These are phyloP conservation scores for Aegle marmelos DNA, from an alignment of 345 rosid species.

Conservation along the genomic window DNA sequence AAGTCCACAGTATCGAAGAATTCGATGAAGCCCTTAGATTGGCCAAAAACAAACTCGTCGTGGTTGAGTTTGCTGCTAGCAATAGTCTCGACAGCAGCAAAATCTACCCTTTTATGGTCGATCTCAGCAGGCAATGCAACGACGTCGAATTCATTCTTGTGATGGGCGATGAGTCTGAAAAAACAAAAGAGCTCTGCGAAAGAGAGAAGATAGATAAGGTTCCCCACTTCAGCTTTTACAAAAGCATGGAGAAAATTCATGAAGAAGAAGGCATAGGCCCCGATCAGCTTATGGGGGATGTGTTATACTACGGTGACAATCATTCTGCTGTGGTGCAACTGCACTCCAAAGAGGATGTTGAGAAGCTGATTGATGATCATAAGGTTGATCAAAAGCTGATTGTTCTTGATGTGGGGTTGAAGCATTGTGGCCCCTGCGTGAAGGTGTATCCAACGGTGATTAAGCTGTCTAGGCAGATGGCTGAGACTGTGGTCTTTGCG, in stretches of 20 bases:
- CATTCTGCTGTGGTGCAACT: slow-evolving; percentile 83
- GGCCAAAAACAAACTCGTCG: slow-evolving; percentile 73
- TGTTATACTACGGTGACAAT: slow-evolving; percentile 87
- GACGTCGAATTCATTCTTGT: slow-evolving; percentile 79
- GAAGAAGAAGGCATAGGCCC: slow-evolving; percentile 93
- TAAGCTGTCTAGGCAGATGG: slow-evolving; percentile 76
- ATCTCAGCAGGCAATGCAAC: slow-evolving; percentile 72
- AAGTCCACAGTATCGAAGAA: slow-evolving; percentile 70
- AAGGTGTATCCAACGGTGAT: slow-evolving; percentile 90
- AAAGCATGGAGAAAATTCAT: slow-evolving; percentile 80
- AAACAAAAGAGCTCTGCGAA: slow-evolving; percentile 61
- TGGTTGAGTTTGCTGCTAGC: slow-evolving; percentile 71
- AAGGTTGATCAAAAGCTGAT: slow-evolving; percentile 63
- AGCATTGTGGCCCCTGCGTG: slow-evolving; percentile 92
- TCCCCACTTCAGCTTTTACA: slow-evolving; percentile 91
- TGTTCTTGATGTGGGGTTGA: slow-evolving; percentile 86
- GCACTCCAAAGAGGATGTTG: slow-evolving; percentile 67
- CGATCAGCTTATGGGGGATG: slow-evolving; percentile 77
- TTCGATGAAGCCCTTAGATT: slow-evolving; percentile 63
- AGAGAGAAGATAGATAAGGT: slow-evolving; percentile 75
- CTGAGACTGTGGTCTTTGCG: slow-evolving; percentile 68
- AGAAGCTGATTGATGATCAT: slow-evolving; percentile 69
- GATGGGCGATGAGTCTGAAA: slow-evolving; percentile 86
- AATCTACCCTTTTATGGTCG: slow-evolving; percentile 89
- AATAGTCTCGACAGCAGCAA: slow-evolving; percentile 44